Base-by-base conservation (phyloP, 495 filamentous ascomycete species). In the Trichoderma gamsii region DNA sequence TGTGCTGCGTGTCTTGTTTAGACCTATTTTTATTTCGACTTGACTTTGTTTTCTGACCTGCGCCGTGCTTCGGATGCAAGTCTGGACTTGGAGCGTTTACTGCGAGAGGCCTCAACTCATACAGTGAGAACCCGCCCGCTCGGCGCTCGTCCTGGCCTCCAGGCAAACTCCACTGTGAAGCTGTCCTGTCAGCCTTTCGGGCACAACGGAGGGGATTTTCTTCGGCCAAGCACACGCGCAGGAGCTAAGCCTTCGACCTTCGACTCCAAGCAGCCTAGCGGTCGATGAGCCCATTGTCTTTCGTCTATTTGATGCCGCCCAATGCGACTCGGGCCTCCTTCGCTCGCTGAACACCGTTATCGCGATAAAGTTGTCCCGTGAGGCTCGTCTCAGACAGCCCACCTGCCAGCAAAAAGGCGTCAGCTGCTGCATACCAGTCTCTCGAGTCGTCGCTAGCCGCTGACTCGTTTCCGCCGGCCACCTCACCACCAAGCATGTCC, bases 401-500 rank as follows among this genome's bases (percentile, higher is more conserved):
- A 29, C 25, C 27, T 23, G 8, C 12, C 25, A 61, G 29, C 29
- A 13, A 32, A 32, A 32, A 32, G 56, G 25, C 23, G 23, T 61
- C 56, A 61, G 25, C 56, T 61, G 56, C 25, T 32, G 25, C 56
- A 15, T 11, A 29, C 35, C 35, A 38, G 35, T 15, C 23, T 61
- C 25, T 8, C 56, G 23, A 13, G 25, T 61, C 27, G 56, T 25
- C 27, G 56, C 23, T 21, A 38, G 27, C 56, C 23, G 4, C 44
- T 21, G 21, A 59, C 51, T 7, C 51, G 12, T 9, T 59, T 21
- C 16, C 51, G 71, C 21, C 23, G 51, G 18, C 21, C 51, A n/a
- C 51, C 51, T 56, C 44, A 49, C 61, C 68, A 66, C 69, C n/a
- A 76, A 71, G 56, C 46, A 87, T 87, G 84, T 84, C 84, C 25